Percentiles rank a stretch among this genome's conserved stretches.
Evolutionary conservation across 352 stramenopile genomes (phyloP).

Genomic region (Blastocystis sp.): DNA sequence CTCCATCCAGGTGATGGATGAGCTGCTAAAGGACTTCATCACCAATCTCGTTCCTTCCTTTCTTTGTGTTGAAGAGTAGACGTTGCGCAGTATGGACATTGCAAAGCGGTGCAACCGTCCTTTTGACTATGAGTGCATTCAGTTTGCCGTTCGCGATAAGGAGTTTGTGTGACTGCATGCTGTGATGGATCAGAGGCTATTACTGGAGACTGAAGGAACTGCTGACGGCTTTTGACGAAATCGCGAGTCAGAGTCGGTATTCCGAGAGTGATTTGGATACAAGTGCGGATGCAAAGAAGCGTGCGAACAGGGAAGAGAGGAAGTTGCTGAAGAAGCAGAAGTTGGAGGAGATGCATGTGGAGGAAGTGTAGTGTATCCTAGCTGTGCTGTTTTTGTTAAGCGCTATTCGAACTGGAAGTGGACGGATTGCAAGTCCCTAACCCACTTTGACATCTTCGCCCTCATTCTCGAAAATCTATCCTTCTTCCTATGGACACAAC

Average conservation of each 20-base stretch:
- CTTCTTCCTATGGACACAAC: not conserved
- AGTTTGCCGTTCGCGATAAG: slow-evolving; percentile 34
- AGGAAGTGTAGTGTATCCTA: slow-evolving; percentile 12
- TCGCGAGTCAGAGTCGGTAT: slow-evolving; percentile 37
- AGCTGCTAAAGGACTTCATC: slow-evolving; percentile 65
- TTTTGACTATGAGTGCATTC: slow-evolving; percentile 15
- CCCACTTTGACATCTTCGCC: not conserved
- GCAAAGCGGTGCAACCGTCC: not conserved
- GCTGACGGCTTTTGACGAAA: slow-evolving; percentile 11
- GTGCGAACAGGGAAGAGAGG: not conserved
- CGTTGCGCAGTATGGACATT: slow-evolving; percentile 33
- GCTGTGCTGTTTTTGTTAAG: not conserved
- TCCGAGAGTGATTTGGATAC: not conserved
- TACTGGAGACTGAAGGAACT: slow-evolving; percentile 27
- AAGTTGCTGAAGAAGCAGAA: not conserved
- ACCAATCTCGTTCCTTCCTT: slow-evolving; percentile 11
- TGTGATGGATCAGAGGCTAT: slow-evolving; percentile 5
- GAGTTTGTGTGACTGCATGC: not conserved
- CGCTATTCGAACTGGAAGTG: not conserved
- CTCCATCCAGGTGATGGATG: slow-evolving; percentile 58
- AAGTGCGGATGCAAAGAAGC: slow-evolving; percentile 1
- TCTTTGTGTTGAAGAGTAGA: not conserved
- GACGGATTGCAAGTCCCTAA: not conserved
- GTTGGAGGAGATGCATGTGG: slow-evolving; percentile 3
- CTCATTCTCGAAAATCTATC: not conserved